These are phyloP conservation scores for Asterophora lycoperdoides DNA, from an alignment of 768 basidiomycete genomes.

Conservation along the genomic window DNA sequence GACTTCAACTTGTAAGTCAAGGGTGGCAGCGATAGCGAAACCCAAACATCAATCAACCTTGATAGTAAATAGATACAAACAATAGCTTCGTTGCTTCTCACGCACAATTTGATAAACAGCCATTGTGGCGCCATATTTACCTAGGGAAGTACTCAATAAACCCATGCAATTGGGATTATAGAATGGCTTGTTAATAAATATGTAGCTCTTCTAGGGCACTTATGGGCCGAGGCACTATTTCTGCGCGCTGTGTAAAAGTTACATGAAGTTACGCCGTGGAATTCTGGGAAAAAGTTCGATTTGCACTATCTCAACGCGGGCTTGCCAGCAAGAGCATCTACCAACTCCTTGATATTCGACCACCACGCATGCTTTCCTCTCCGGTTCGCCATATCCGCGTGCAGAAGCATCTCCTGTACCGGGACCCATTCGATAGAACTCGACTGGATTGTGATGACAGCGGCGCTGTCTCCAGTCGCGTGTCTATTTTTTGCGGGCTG, in stretches of 20 bases:
- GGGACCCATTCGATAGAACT: slow-evolving; percentile 78
- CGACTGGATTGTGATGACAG: slow-evolving; percentile 89
- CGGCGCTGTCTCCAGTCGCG: slow-evolving; percentile 64
- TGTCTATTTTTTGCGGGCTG: slow-evolving; percentile 51
- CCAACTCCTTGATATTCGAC: slow-evolving; percentile 61
- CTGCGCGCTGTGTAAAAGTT: neutral
- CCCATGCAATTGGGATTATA: too few relatives aligned
- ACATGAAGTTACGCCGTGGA: slow-evolving; percentile 3
- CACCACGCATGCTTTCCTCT: slow-evolving; percentile 81
- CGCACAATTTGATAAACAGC: slow-evolving; percentile 19
- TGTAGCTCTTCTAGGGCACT: neutral
- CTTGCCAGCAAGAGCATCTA: slow-evolving; percentile 69
- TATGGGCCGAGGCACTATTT: neutral
- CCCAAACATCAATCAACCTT: slow-evolving; percentile 17
- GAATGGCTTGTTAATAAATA: too few relatives aligned
- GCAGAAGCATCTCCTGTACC: slow-evolving; percentile 75
- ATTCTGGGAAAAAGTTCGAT: too few relatives aligned
- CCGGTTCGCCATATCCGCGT: slow-evolving; percentile 90
- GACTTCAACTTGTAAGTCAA: slow-evolving; percentile 1
- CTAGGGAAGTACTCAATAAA: too few relatives aligned
- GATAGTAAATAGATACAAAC: slow-evolving; percentile 30
- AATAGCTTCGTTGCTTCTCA: slow-evolving; percentile 25
- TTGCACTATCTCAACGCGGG: slow-evolving; percentile 50
- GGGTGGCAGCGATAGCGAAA: slow-evolving; percentile 13
- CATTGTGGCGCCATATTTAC: neutral